phyloP scores from a whole-genome alignment of 176 grass and related monocot species.

The Eragrostis nindensis region DNA sequence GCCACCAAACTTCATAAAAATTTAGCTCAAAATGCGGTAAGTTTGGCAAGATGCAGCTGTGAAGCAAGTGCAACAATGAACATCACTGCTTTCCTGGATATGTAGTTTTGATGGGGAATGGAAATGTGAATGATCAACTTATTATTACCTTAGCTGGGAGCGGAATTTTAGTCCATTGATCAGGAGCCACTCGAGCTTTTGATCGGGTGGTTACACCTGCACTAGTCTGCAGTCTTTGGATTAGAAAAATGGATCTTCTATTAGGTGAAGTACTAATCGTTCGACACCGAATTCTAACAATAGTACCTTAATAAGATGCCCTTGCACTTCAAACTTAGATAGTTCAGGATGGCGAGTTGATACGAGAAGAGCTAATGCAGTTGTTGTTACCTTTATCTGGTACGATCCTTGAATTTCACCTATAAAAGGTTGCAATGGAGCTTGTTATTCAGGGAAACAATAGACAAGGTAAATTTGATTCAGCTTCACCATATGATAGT shows the following conservation, averaged over 20 bases:
- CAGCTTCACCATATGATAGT: constrained; percentile 3
- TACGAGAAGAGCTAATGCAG: constrained; percentile 84
- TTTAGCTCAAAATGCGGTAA: neutral
- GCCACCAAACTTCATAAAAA: neutral
- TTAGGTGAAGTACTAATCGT: constrained; percentile 21
- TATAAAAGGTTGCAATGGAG: constrained; percentile 41
- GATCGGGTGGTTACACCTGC: constrained; percentile 90
- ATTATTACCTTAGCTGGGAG: constrained; percentile 80
- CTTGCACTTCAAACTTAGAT: constrained; percentile 84
- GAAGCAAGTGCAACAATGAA: neutral
- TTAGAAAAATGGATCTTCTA: constrained; percentile 15
- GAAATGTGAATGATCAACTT: constrained; percentile 28
- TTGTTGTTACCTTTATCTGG: constrained; percentile 97
- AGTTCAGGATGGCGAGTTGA: constrained; percentile 71
- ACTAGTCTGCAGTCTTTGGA: constrained; percentile 53
- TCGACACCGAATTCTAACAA: constrained; percentile 26
- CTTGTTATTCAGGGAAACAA: constrained; percentile 8
- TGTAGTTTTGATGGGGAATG: neutral
- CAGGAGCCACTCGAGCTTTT: constrained; percentile 76
- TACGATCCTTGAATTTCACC: constrained; percentile 97
- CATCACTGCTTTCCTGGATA: constrained; percentile 3
- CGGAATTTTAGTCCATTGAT: constrained; percentile 74
- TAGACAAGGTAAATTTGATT: constrained; percentile 1
- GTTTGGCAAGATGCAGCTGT: neutral
- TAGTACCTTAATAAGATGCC: constrained; percentile 90